These are phyloP conservation scores for Trichoderma breve DNA, from an alignment of 2,329 filamentous ascomycete genomes.

Conservation along the genomic window DNA sequence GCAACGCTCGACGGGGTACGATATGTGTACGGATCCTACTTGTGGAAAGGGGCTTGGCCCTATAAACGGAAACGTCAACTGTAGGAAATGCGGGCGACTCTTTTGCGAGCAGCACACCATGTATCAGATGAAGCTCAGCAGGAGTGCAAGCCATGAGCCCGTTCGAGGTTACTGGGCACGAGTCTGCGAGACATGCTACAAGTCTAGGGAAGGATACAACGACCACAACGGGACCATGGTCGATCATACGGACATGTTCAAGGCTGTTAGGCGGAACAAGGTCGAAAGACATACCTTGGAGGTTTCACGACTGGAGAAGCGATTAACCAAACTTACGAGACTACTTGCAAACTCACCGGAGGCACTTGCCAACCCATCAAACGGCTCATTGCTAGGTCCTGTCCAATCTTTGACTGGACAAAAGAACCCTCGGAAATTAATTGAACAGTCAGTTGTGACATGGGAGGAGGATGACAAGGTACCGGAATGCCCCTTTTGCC, in stretches of 20 bases:
- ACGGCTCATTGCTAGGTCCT: conserved; percentile 57
- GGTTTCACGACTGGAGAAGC: conserved; percentile 84
- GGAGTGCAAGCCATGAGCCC: conserved; percentile 85
- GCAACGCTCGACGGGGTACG: conserved; percentile 73
- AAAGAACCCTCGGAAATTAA: conserved; percentile 70
- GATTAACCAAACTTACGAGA: conserved; percentile 84
- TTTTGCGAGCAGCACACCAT: conserved; percentile 98
- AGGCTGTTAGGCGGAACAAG: conserved; percentile 66
- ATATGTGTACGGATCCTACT: conserved; percentile 81
- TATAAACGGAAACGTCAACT: conserved; percentile 84
- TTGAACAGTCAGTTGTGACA: conserved; percentile 89
- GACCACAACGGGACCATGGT: conserved; percentile 72
- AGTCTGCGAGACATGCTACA: conserved; percentile 99
- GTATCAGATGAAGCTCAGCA: conserved; percentile 98
- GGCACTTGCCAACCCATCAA: conserved; percentile 50
- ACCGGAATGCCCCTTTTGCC: conserved; percentile 82
- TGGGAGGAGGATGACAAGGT: conserved; percentile 93
- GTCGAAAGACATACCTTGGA: conserved; percentile 87
- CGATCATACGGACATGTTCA: conserved; percentile 72
- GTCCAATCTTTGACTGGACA: conserved; percentile 63
- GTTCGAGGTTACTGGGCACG: conserved; percentile 88
- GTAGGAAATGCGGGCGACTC: conserved; percentile 84
- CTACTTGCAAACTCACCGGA: conserved; percentile 73
- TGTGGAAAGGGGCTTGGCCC: conserved; percentile 79
- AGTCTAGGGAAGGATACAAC: conserved; percentile 92